Evolutionary conservation across 2,329 filamentous ascomycete genomes (phyloP), one percentile per base, ranked within the genome.

Genomic region (Fusarium compactum): DNA sequence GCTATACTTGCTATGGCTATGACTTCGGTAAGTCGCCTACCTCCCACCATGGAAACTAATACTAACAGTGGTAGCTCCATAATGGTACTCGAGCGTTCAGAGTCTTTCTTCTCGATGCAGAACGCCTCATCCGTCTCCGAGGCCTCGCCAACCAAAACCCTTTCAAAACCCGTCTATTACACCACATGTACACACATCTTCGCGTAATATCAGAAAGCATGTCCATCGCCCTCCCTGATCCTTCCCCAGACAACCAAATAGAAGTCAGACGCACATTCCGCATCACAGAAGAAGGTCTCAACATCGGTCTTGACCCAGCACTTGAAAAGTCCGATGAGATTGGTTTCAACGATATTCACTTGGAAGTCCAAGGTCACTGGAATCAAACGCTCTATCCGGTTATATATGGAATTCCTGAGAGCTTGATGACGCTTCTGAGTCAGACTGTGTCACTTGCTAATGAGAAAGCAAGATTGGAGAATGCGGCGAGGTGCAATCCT

Each of bases 131-230:
- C 8, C 79, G 74, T 7, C 52, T 76, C 5, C 66, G 73, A 2
- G 82, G 83, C 0, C 62, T 84, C 2, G 74, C 76, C 8, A 78
- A 77, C 6, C 74, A 70, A 10, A 83, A 82, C 41, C 82, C 82
- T 3, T 79, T 81, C 18, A 81, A 83, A 22, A 74, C 80, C 1
- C 80, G 83, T 4, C 68, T 85, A 0, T 70, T 85, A 0, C 84
- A 85, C 61, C 83, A 85, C 60, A 83, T 83, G 73, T 85, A 85
- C 62, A 81, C 80, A 0, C 83, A 82, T 52, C 75, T 83, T 8
- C 80, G 84, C 0, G 78, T 85, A 0, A 80, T 85, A 20, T 76
- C 82, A n/a, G 83, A 85, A 67, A 85, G 82, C 40, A 75, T 77
- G 25, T 73, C 76, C 0, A 45, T 74, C 0, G 18, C 59, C 4